Conservation (phyloP, 169 alveolate genomes). For the Ichthyophthirius multifiliis region DNA sequence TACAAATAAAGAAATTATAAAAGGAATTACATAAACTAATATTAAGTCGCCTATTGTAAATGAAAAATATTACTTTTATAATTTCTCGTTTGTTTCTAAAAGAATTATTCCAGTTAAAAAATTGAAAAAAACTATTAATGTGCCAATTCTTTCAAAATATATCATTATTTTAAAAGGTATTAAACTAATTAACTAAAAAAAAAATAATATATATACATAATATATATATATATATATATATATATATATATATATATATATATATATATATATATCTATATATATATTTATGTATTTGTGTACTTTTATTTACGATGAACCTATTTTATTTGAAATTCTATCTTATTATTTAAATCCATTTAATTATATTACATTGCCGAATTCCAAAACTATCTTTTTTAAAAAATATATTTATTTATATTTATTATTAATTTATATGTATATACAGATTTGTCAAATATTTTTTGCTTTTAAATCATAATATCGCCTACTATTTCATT, state of each 20-base stretch:
- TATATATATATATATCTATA: not conserved
- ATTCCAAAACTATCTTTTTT: too few relatives aligned
- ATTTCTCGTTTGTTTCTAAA: too few relatives aligned
- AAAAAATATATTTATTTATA: not conserved
- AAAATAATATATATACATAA: not conserved
- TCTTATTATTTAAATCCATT: constrained; percentile 4
- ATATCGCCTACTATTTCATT: constrained; percentile 4
- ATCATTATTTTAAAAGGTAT: not conserved
- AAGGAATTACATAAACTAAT: not conserved
- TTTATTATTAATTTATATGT: not conserved
- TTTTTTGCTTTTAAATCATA: not conserved
- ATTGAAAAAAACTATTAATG: not conserved
- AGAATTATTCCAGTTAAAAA: not conserved
- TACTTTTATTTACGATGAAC: not conserved
- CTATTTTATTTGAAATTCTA: constrained; percentile 3
- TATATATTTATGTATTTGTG: not conserved
- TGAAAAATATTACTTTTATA: too few relatives aligned
- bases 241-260: too few relatives aligned
- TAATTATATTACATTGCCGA: not conserved
- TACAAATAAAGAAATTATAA: not conserved
- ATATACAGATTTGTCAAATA: not conserved
- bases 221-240: too few relatives aligned
- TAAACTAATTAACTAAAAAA: not conserved
- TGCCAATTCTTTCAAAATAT: not conserved
- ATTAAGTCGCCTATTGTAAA: not conserved